Conservation (phyloP, 192 early-diverging fungal species). For the Neocallimastix lanati region DNA sequence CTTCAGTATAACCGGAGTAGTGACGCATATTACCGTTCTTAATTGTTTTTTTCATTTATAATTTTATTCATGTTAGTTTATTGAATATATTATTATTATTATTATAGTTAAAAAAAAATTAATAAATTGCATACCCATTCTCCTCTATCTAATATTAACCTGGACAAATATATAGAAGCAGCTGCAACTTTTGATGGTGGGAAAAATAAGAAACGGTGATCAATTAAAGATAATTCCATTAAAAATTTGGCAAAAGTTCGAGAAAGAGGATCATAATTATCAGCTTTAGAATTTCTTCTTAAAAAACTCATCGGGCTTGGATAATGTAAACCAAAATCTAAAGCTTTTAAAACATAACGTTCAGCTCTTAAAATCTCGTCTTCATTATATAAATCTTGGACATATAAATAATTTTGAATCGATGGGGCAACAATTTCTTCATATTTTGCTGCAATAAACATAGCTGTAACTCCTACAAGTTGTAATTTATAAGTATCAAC, state of each 20-base stretch:
- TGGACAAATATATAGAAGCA: constrained; percentile 58
- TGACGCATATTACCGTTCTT: constrained; percentile 46
- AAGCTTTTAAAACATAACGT: constrained; percentile 68
- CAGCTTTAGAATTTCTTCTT: constrained; percentile 71
- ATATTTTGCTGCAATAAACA: constrained; percentile 88
- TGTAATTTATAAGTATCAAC: constrained; percentile 78
- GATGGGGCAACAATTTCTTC: constrained; percentile 78
- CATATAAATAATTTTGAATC: constrained; percentile 43
- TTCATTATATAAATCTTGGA: constrained; percentile 30
- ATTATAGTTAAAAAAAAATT: not conserved
- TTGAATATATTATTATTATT: constrained; percentile 1
- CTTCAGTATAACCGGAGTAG: constrained; percentile 63
- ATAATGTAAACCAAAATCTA: constrained; percentile 74
- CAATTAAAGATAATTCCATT: constrained; percentile 82
- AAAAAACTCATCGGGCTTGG: constrained; percentile 87
- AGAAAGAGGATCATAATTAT: constrained; percentile 74
- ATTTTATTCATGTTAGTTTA: not conserved
- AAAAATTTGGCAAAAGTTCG: constrained; percentile 88
- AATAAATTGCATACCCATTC: constrained; percentile 40
- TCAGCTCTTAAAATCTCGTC: constrained; percentile 83
- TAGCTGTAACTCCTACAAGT: constrained; percentile 72
- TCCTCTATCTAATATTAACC: constrained; percentile 53
- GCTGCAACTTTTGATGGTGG: constrained; percentile 61
- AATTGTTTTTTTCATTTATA: too few species aligned
- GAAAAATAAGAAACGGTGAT: constrained; percentile 54